Percentiles rank a stretch among this genome's conserved stretches.
Evolutionary conservation across 192 early-diverging fungal genomes (phyloP).

Genomic region (Pilobolus umbonatus): DNA sequence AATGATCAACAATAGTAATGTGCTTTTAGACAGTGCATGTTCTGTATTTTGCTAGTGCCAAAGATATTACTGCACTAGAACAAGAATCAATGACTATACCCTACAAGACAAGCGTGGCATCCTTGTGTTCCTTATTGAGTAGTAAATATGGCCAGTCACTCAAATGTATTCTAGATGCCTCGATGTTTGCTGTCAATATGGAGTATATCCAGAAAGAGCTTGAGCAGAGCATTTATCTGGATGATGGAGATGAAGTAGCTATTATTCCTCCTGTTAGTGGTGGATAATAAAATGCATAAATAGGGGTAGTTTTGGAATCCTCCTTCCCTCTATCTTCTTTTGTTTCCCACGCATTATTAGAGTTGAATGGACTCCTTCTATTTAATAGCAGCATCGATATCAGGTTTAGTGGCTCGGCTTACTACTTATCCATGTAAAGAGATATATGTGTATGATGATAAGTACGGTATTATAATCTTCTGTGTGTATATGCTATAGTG

Average conservation of each 20-base stretch:
- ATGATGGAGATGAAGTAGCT: conserved; percentile 55
- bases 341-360: not conserved
- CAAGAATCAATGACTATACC: conserved; percentile 41
- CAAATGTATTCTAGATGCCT: conserved; percentile 33
- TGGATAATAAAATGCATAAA: conserved; percentile 36
- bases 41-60: conserved; percentile 57
- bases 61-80: conserved; percentile 41
- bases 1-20: too few relatives aligned
- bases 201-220: conserved; percentile 54
- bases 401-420: conserved; percentile 55
- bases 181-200: conserved; percentile 59
- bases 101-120: conserved; percentile 7
- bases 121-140: conserved; percentile 8
- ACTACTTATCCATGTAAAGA: conserved; percentile 59
- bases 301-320: not conserved
- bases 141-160: conserved; percentile 27
- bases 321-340: not conserved
- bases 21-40: too few relatives aligned
- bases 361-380: conserved; percentile 23
- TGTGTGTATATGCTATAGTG: conserved; percentile 27
- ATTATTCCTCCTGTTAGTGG: conserved; percentile 67
- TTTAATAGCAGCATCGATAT: conserved; percentile 43
- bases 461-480: not conserved
- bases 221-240: conserved; percentile 31
- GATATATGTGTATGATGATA: too few relatives aligned